Evolutionary conservation across 352 stramenopile genomes (phyloP), one percentile per base, ranked within the genome.

Genomic region (Phytophthora multivora): DNA sequence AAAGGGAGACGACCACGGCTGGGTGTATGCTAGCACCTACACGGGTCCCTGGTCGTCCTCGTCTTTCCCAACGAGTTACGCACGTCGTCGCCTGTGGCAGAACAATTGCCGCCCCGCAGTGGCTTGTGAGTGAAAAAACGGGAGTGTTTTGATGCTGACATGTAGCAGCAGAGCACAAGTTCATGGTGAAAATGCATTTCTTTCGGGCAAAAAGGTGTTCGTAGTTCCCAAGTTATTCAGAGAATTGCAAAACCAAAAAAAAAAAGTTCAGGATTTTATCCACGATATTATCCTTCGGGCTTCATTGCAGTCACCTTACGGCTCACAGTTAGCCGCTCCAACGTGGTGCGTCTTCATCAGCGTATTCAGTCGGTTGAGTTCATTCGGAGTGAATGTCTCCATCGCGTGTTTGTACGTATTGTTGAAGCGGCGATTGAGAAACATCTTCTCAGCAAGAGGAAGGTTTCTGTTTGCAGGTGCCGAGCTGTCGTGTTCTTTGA

Each of bases 1-100:
- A 55, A 83, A 80, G 25, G 79, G 80, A 47, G 83, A 90, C 51
- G 61, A 84, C 11, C 73, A 90, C 55, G 83, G 83, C 21, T 92
- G 83, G 83, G 58, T 88, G 53, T 92, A 92, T 50, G 77, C 80
- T 8, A 71, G 65, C 23, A 85, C 75, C 8, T 89, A 83, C 66
- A 81, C 74, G n/a, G 81, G 83, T 0, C 80, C 83, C 10, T 92
- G 80, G 80, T 56, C 74, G 26, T 48, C 69, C 19, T n/a, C 50
- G 12, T 19, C 48, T 10, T 69, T 46, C 28, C 2, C 47, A 12
- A 70, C 53, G 21, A 58, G 59, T 39, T 90, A 82, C 41, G 77
- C 71, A 33, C 81, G 81, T 31, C 77, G 82, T 49, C 79, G 82
- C 62, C 66, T 89, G 49, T 91, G 82, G 82, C 77, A 89, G 53